Percentiles rank a stretch among this genome's conserved stretches.
Conservation (phyloP, 305 asterid genomes). For the Striga hermonthica region DNA sequence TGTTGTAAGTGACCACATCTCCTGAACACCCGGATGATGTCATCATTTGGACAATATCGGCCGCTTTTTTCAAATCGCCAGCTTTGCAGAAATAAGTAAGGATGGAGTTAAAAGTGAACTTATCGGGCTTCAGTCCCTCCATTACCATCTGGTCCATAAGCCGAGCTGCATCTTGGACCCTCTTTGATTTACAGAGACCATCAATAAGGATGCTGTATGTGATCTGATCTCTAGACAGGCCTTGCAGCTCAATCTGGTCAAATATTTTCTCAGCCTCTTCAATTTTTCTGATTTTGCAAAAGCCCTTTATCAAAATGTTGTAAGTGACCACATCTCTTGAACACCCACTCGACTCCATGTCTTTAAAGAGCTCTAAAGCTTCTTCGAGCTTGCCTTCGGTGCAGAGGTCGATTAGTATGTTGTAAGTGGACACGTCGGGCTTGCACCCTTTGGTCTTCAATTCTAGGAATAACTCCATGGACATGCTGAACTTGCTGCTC, state of each 20-base stretch:
- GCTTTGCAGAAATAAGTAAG: constrained; percentile 70
- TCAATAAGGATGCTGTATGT: constrained; percentile 85
- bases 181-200: constrained; percentile 64
- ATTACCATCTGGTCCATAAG: constrained; percentile 93
- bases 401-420: constrained; percentile 77
- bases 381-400: constrained; percentile 60
- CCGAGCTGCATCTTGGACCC: constrained; percentile 78
- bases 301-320: constrained; percentile 74
- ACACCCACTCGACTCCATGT: constrained; percentile 82
- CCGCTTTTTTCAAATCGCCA: constrained; percentile 80
- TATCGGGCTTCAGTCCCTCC: constrained; percentile 81
- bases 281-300: constrained; percentile 64
- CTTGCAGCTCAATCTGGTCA: constrained; percentile 83
- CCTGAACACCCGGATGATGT: constrained; percentile 65
- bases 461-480: constrained; percentile 63
- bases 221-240: constrained; percentile 63
- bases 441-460: constrained; percentile 75
- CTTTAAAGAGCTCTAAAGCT: constrained; percentile 63
- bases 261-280: constrained; percentile 84
- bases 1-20: constrained; percentile 71
- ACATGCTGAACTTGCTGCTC: constrained; percentile 42
- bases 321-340: constrained; percentile 68
- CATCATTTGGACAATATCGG: constrained; percentile 78
- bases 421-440: constrained; percentile 89
- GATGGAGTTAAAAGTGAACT: constrained; percentile 72